Evolutionary conservation across 306 rosid species (phyloP), one percentile per base, ranked within the genome.

Genomic region (Abrus pulchellus): DNA sequence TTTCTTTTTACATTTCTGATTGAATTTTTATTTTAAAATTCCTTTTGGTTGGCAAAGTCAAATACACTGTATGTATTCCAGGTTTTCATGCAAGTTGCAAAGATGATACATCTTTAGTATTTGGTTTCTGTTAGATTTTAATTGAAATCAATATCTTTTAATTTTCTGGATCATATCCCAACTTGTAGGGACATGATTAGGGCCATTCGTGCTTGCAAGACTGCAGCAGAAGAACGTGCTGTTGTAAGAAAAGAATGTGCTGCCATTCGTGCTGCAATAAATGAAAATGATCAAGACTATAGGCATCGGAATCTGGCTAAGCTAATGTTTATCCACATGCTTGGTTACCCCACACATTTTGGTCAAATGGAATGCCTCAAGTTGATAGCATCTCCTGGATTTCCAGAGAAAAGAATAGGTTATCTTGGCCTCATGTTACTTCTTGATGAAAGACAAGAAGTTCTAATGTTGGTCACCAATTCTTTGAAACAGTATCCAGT

Each of bases 351-450:
- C 53, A 95, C 99, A 43, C 97, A 95, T 89, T 95, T 95, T 93
- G 99, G 99, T 89, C 99, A 95, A 92, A 95, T 95, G 99, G 99
- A 95, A 78, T 95, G 99, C 88, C 88, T 95, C 76, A 95, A 95
- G 87, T 90, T 89, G 87, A 95, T 95, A 41, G 99, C 98, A 11
- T 89, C 99, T 65, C 76, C 98, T 11, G 98, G 98, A 82, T 95
- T 95, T 85, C 99, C 99, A 27, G 99, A 95, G 89, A 95, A 95
- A 87, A 95, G 99, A 87, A 93, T 95, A 81, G 99, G 99, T 55
- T 95, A 95, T 84, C 99, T 95, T 81, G 97, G 94, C 78, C 98
- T 95, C 79, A 95, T 95, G 99, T 92, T 95, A 86, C 98, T 95
- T 85, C 99, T 95, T 52, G 99, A 95, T 87, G 99, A 95, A 92